Evolutionary conservation across 1,284 basidiomycete species (phyloP), one percentile per base, ranked within the genome.

Genomic region (Ganoderma leucocontextum): DNA sequence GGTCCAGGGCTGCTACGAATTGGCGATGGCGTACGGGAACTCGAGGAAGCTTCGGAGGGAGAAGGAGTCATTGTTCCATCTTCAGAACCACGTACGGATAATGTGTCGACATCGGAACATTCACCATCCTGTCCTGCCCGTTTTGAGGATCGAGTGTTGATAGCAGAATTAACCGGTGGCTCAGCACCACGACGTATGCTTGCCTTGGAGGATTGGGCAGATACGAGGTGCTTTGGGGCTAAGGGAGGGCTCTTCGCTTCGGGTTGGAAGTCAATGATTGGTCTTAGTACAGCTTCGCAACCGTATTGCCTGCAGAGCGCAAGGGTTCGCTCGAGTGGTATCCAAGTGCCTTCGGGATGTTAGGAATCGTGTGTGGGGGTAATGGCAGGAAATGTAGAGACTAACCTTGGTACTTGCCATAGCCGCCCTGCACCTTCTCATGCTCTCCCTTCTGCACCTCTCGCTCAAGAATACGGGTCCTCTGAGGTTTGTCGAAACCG

Each of bases 401-500:
- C 64, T 71, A 70, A 97, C 97, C 98, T 87, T 99, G 98, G 80
- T 99, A 99, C 83, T 99, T 99, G 74, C 98, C 98, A 81, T 99
- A 99, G 0, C 98, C 98, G 42, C 98, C 98, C 80, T 99, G 98
- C 0, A 99, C 96, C 81, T 99, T 99, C 82, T 99, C 98, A 80
- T 99, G 98, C 74, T 96, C 94, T 35, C 97, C 98, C 81, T 99
- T 99, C 80, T 99, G 98, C 2, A 99, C 92, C 82, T 99, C 98
- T 72, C 98, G 90, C 81, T 99, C 98, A 60, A 99, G 87, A 15
- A 99, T 97, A 68, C 98, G 91, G 66, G 98, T 99, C 61, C 98
- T 87, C 80, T 99, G 98, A 0, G 98, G 98, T 80, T 99, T 99
- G 84, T 99, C 98, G 75, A 99, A 98, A 12, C 97, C 98, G 41